phyloP scores from a whole-genome alignment of 2,329 filamentous ascomycete species.

The Ceratocystis cacaofunesta region DNA sequence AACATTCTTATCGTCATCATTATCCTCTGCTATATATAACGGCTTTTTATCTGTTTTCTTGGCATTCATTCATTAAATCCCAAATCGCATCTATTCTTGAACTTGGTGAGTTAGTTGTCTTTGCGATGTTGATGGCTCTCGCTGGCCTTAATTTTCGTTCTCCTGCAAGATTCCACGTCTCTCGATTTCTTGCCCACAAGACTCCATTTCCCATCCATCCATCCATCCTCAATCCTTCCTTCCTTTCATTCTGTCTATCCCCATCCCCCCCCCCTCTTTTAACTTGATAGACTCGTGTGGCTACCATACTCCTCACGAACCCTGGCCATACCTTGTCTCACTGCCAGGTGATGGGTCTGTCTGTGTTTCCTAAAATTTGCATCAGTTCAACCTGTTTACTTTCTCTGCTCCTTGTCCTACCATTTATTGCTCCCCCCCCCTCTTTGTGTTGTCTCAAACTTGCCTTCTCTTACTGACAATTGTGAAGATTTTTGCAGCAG shows the following conservation, averaged over 20 bases:
- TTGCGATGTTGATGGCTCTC: background rate
- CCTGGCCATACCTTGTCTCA: background rate
- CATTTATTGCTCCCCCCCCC: background rate
- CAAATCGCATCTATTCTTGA: background rate
- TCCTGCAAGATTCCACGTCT: background rate
- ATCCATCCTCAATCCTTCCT: background rate
- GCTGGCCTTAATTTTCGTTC: background rate
- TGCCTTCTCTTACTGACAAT: background rate
- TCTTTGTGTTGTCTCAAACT: background rate
- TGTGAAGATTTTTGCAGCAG: background rate
- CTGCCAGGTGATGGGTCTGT: background rate
- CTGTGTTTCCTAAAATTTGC: background rate
- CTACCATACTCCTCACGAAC: background rate
- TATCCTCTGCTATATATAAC: background rate
- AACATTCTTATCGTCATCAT: background rate
- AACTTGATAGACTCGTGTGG: background rate
- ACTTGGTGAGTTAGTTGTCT: slow-evolving; percentile 1
- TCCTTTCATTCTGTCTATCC: background rate
- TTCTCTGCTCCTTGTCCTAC: background rate
- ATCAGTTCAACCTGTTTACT: background rate
- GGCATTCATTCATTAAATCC: background rate
- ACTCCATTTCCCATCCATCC: background rate
- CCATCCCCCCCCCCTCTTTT: background rate
- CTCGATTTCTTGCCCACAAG: background rate
- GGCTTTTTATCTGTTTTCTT: background rate